Evolutionary conservation across 2,329 filamentous ascomycete genomes (phyloP), one percentile per base, ranked within the genome.

Genomic region (Sarocladiaceae sp.): DNA sequence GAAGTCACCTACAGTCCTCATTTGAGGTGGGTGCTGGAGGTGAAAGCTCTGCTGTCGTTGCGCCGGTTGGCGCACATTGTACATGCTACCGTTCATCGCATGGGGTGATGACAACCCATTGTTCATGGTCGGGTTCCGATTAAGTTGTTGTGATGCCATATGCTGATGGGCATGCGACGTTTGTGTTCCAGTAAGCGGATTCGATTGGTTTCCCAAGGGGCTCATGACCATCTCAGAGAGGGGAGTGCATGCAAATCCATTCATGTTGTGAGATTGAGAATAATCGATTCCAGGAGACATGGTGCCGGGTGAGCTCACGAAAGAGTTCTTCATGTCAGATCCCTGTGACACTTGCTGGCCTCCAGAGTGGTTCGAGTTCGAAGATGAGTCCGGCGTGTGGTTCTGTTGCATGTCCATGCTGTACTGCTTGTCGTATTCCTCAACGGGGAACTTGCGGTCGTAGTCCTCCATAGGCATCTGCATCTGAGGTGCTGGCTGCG

Each of bases 151-250:
- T 5, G 59, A 61, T 31, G 59, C 66, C 26, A 63, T 56, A 33
- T 64, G 60, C 39, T 69, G 68, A 13, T 66, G 60, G 15, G 66
- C 61, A 50, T 66, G 66, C 55, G 25, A 54, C 59, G 35, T 60
- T 44, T 56, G 23, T 59, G 55, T 22, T 54, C 55, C 15, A 65
- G 62, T 7, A 59, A 58, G 47, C 66, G 68, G 35, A 17, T 53
- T 49, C 11, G 33, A 44, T 36, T 52, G 53, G 29, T 53, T 63
- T 26, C 71, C 69, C 50, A 80, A 66, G 1, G 75, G 74, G 31
- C 69, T 78, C 70, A 82, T 77, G 35, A 78, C 71, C 64, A 82
- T 76, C 7, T 82, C 79, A 1, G 75, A 66, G 56, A 82, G 77
- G 10, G 75, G 65, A 18, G 67, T 71, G 29, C 63, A 70, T 49